Base-by-base conservation (phyloP, 306 rosid genomes). In the Cucumis cinereus region DNA sequence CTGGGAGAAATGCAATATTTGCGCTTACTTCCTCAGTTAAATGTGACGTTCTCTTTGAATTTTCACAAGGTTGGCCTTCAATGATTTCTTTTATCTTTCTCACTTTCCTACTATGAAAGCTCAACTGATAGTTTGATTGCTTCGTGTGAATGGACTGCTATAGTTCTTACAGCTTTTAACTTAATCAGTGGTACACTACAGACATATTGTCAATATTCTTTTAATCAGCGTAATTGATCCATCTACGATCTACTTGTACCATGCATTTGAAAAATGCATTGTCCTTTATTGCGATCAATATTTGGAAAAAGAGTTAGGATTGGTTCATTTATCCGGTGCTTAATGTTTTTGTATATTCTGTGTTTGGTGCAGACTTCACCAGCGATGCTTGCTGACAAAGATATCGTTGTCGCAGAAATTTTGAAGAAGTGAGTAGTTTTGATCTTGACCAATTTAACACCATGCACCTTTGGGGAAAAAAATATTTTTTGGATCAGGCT, bases 1-100 rank as follows among this genome's bases (percentile, higher is more conserved):
- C 81, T 91, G 90, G 94, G 96, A 56, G 86, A 88, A 81, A 87
- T 86, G 79, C 94, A 85, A 77, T 90, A 86, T 87, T 75, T 93
- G 86, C 88, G 82, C 66, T 77, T 93, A 79, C 93, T 86, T 80
- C 91, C 98, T 68, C 94, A 87, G 77, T 81, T 82, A 77, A 85
- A 90, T 86, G 85, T 78, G 61, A 91, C 98, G 33, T 93, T 94
- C 86, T 71, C 70, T 79, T 82, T 93, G 88, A 81, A 57, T 83
- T 93, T 93, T 77, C 97, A 93, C 69, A 86, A 86, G 92, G 98
- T 88, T 60, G 16, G 82, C 69, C 24, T 78, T 63, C 67, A 50
- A 79, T 30, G 62, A 22, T 20, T 62, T 79, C n/a, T 22, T 68
- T 40, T 43, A 13, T 43, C 54, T 6, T 33, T 68, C 54, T 68